Percentiles rank a stretch among this genome's conserved stretches.
phyloP scores from a whole-genome alignment of 1,284 basidiomycete species.

The Sphagnurus paluster region DNA sequence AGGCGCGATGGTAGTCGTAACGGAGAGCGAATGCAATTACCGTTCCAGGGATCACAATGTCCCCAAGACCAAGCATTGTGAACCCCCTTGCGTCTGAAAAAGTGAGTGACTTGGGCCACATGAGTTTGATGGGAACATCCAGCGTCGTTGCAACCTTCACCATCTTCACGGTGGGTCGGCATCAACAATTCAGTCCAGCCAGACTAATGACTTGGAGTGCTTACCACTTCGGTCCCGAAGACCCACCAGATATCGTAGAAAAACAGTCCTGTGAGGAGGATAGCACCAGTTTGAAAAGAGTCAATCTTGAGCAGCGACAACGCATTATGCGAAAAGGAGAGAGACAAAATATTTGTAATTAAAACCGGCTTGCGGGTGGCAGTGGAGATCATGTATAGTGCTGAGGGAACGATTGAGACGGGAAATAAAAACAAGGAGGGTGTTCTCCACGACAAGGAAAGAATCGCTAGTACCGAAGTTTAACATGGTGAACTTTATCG shows the following conservation, averaged over 20 bases:
- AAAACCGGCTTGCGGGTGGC: constrained; percentile 63
- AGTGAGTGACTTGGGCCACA: constrained; percentile 78
- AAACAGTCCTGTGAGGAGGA: constrained; percentile 80
- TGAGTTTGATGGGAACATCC: constrained; percentile 92
- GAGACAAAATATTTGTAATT: constrained; percentile 78
- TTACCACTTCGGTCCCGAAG: constrained; percentile 77
- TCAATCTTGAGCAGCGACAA: constrained; percentile 86
- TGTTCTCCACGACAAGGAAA: constrained; percentile 57
- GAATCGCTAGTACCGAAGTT: constrained; percentile 24
- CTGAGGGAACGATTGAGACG: constrained; percentile 65
- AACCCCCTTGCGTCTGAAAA: constrained; percentile 64
- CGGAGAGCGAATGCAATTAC: constrained; percentile 89
- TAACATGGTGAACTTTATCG: neutral
- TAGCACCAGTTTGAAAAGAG: constrained; percentile 85
- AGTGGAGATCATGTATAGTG: constrained; percentile 60
- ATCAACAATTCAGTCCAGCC: neutral
- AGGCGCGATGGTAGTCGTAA: constrained; percentile 71
- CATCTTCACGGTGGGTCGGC: constrained; percentile 58
- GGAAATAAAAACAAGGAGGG: constrained; percentile 68
- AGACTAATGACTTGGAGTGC: constrained; percentile 27
- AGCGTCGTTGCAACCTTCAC: constrained; percentile 90
- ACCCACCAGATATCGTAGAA: constrained; percentile 93
- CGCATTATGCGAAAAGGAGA: constrained; percentile 85
- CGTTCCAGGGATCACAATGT: constrained; percentile 88
- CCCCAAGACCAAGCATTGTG: constrained; percentile 92